Conservation (phyloP, 2,329 filamentous ascomycete species). For the Zalaria sp. region DNA sequence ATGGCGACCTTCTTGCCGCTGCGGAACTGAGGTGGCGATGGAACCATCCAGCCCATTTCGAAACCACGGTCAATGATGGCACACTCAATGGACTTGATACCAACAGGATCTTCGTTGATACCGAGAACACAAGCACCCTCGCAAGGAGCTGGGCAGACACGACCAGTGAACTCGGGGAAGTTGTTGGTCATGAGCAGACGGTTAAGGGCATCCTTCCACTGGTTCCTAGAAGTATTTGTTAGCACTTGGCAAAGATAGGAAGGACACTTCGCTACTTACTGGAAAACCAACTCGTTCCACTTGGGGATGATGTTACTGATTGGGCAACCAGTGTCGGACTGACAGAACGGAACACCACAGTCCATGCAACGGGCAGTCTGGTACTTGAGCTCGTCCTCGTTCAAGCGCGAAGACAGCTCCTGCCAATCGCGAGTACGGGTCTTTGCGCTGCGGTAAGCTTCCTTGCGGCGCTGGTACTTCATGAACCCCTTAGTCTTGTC, state of each 20-base stretch:
- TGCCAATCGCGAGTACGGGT: slow-evolving; percentile 86
- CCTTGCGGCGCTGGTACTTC: slow-evolving; percentile 84
- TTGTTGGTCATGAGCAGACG: slow-evolving; percentile 93
- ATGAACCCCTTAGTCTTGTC: slow-evolving; percentile 97
- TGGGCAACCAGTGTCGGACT: slow-evolving; percentile 88
- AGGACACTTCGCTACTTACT: neutral
- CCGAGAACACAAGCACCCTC: slow-evolving; percentile 92
- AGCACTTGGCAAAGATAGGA: neutral
- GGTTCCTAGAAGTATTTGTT: slow-evolving; percentile 30
- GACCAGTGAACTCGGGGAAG: slow-evolving; percentile 95
- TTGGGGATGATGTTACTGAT: slow-evolving; percentile 98
- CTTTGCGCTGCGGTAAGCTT: slow-evolving; percentile 81
- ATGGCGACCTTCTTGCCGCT: slow-evolving; percentile 81
- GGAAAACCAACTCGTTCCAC: slow-evolving; percentile 71
- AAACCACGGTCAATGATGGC: slow-evolving; percentile 96
- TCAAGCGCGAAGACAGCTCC: slow-evolving; percentile 73
- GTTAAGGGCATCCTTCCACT: slow-evolving; percentile 88
- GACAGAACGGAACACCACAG: slow-evolving; percentile 95
- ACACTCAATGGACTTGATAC: slow-evolving; percentile 97
- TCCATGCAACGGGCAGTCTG: slow-evolving; percentile 97
- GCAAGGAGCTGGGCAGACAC: slow-evolving; percentile 91
- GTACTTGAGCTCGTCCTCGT: slow-evolving; percentile 92
- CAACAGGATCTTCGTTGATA: slow-evolving; percentile 92
- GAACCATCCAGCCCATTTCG: slow-evolving; percentile 96
- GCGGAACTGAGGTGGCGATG: slow-evolving; percentile 60